Evolutionary conservation across 345 rosid species (phyloP), one percentile per base, ranked within the genome.

Genomic region (Physaria fendleri): DNA sequence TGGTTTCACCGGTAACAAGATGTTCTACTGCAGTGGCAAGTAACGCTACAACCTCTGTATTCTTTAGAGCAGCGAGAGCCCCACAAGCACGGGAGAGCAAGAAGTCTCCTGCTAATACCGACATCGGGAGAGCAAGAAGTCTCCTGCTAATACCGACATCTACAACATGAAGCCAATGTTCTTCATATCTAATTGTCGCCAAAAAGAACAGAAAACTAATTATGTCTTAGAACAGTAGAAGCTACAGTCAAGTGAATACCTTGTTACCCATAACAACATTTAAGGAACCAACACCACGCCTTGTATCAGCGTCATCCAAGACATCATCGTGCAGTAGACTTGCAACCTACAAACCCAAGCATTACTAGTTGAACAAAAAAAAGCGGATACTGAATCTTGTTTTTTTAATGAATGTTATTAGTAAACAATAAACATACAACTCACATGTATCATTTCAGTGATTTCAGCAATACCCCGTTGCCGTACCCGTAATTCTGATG

Each of bases 371-470:
- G 33, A 17, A n/a, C n/a, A 49, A 15, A 25, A 21, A 56, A 12
- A 13, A 29, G 27, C 40, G 25, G 13, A 24, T 28, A 11, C 2
- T 57, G 18, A 34, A 55, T 47, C 13, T 17, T 17, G 32, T 43
- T 6, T 45, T n/a, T 42, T 38, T 17, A 23, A 39, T 4, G 40
- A 13, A 11, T 40, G 63, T 13, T 21, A 42, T n/a, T 18, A 42
- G 48, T 34, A 34, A 16, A n/a, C n/a, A n/a, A n/a, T n/a, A n/a
- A n/a, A 44, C 50, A 4, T 20, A 33, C 24, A 67, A 79, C 93
- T 69, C 47, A 93, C 97, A 83, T 89, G 99, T 59, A 93, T 86
- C 99, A 89, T 89, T 76, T 89, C 95, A 6, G 97, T 87, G 71
- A 86, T 82, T 76, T 93, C 91, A 59, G 97, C 97, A 40, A 89